A percentile compares a stretch with the other conserved stretches of the same genome.
These are phyloP conservation scores for Tetrahymena elliotti DNA, from an alignment of 73 alveolate species.

Conservation along the genomic window DNA sequence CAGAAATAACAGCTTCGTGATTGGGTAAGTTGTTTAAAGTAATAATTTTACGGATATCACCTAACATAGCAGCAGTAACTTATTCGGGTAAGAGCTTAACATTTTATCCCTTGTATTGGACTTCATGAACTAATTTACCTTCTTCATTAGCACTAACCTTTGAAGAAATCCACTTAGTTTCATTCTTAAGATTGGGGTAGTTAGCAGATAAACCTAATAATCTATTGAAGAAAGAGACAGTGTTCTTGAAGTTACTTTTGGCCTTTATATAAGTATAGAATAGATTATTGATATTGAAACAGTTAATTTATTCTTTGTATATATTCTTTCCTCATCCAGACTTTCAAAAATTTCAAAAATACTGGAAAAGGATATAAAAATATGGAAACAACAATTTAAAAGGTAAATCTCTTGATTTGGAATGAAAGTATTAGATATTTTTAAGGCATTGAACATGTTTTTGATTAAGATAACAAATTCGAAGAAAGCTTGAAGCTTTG, in stretches of 20 bases:
- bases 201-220: slow-evolving; percentile 63
- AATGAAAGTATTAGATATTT: not conserved
- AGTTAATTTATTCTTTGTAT: no score
- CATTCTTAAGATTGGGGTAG: slow-evolving; percentile 60
- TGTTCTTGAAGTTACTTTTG: slow-evolving; percentile 64
- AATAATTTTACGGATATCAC: slow-evolving; percentile 47
- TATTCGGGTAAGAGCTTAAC: slow-evolving; percentile 66
- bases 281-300: not conserved
- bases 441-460: not conserved
- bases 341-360: no score
- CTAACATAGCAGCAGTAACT: slow-evolving; percentile 60
- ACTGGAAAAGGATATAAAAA: not conserved
- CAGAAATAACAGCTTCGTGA: slow-evolving; percentile 28
- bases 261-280: slow-evolving; percentile 17
- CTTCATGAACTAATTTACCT: slow-evolving; percentile 55
- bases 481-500: not conserved
- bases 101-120: slow-evolving; percentile 55
- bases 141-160: slow-evolving; percentile 38
- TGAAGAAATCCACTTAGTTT: slow-evolving; percentile 60
- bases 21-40: slow-evolving; percentile 51
- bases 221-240: slow-evolving; percentile 52
- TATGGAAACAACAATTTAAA: not conserved
- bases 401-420: not conserved
- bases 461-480: not conserved
- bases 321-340: not conserved